These are phyloP conservation scores for Sclerotiophoma versabilis DNA, from an alignment of 2,329 filamentous ascomycete species.

Conservation along the genomic window DNA sequence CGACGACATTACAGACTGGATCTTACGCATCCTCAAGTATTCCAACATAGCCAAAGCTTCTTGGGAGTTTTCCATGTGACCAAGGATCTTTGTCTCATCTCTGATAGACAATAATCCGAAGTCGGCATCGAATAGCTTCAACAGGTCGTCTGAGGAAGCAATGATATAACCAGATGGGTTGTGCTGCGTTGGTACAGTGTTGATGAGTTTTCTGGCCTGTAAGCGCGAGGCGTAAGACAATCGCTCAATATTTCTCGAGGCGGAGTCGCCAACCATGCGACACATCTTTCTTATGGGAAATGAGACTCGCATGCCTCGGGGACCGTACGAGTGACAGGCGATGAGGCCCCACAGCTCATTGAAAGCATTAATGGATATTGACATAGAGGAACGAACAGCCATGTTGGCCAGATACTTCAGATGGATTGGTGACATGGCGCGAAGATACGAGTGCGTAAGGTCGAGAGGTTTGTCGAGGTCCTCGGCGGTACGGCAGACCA, in stretches of 20 bases:
- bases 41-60: slow-evolving; percentile 85
- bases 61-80: slow-evolving; percentile 75
- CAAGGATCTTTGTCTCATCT: slow-evolving; percentile 88
- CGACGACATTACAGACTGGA: slow-evolving; percentile 78
- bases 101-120: slow-evolving; percentile 84
- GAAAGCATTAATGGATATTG: slow-evolving; percentile 88
- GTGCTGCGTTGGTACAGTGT: slow-evolving; percentile 78
- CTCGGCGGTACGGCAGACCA: slow-evolving; percentile 78
- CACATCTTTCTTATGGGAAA: slow-evolving; percentile 95
- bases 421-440: slow-evolving; percentile 90
- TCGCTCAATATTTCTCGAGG: slow-evolving; percentile 85
- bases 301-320: slow-evolving; percentile 83
- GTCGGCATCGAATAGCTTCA: slow-evolving; percentile 86
- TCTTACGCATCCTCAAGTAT: slow-evolving; percentile 77
- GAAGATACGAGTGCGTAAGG: slow-evolving; percentile 82
- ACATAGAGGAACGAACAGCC: slow-evolving; percentile 94
- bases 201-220: slow-evolving; percentile 87
- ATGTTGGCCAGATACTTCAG: slow-evolving; percentile 88
- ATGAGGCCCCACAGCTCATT: slow-evolving; percentile 87
- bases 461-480: slow-evolving; percentile 80
- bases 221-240: slow-evolving; percentile 85
- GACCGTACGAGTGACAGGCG: slow-evolving; percentile 82
- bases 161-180: slow-evolving; percentile 92
- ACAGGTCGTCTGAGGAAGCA: slow-evolving; percentile 82
- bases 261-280: slow-evolving; percentile 82